Evolutionary conservation across 1,284 basidiomycete genomes (phyloP), one percentile per base, ranked within the genome.

Genomic region (Ganoderma sinense): DNA sequence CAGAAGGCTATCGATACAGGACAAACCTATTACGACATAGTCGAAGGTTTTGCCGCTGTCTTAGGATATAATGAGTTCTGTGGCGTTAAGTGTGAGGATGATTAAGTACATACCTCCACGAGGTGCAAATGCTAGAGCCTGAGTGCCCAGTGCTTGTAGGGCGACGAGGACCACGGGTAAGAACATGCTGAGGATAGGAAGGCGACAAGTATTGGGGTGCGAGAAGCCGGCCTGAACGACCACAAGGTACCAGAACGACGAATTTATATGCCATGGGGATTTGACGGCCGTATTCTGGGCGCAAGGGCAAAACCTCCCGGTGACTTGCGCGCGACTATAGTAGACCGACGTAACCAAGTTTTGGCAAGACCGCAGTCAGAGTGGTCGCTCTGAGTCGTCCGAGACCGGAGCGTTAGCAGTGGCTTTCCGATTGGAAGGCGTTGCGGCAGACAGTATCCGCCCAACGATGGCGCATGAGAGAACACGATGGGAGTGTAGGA

Each of bases 1-100:
- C 6, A 8, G 8, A 2, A 26, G 4, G 18, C 4, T 2, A 45
- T n/a, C 10, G 11, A 14, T 48, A 20, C 2, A 36, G 36, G 29
- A 26, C 61, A 16, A 11, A 56, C 66, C 66, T 33, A 67, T 43
- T 16, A 67, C 33, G 43, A 67, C 62, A 41, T 67, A 67, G 36
- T 67, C 66, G 40, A 67, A 67, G 7, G 55, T 48, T 56, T 36
- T 51, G n/a, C 26, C 29, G 11, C 16, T 18, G 10, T 16, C 66
- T 67, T 5, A 43, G 16, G 29, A 18, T 53, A 10, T 10, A 16
- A 61, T 40, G 59, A 61, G 33, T 16, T 20, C 33, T 14, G 11
- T 16, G 45, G 33, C 20, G 14, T 43, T n/a, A 55, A 20, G 5
- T 29, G 3, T 20, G 10, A 43, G 23, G 11, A 11, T 55, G 33